These are phyloP conservation scores for Volvariella surrecta DNA, from an alignment of 1,284 basidiomycete species.

Conservation along the genomic window DNA sequence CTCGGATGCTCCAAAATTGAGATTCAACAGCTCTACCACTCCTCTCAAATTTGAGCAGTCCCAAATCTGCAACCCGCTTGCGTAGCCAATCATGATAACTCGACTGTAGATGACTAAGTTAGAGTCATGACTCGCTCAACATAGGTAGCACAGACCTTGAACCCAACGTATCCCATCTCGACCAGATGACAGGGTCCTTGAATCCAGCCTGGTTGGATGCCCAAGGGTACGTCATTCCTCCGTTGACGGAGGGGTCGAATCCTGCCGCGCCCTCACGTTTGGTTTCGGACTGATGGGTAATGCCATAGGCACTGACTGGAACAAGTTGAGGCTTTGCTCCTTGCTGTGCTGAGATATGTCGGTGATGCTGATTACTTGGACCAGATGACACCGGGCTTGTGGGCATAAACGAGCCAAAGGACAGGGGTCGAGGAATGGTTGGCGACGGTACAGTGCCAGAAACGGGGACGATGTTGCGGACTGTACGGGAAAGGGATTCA, in stretches of 20 bases:
- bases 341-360: constrained; percentile 7
- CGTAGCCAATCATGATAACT: constrained; percentile 54
- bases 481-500: constrained; percentile 39
- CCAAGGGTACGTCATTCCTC: constrained; percentile 6
- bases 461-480: constrained; percentile 45
- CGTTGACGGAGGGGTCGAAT: not conserved
- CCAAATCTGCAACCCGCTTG: constrained; percentile 58
- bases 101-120: constrained; percentile 24
- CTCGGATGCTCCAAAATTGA: constrained; percentile 17
- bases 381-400: constrained; percentile 10
- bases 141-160: constrained; percentile 21
- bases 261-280: constrained; percentile 1
- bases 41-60: constrained; percentile 51
- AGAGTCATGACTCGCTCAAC: constrained; percentile 13
- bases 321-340: not conserved
- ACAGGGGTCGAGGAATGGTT: constrained; percentile 33
- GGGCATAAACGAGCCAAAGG: constrained; percentile 34
- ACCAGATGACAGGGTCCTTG: constrained; percentile 20
- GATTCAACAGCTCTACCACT: constrained; percentile 46
- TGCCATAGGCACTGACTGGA: not conserved
- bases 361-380: constrained; percentile 12
- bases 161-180: constrained; percentile 23
- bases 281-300: not conserved
- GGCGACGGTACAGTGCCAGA: constrained; percentile 33
- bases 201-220: not conserved